Conservation (phyloP, 129 eudicot species). For the Calendula officinalis region DNA sequence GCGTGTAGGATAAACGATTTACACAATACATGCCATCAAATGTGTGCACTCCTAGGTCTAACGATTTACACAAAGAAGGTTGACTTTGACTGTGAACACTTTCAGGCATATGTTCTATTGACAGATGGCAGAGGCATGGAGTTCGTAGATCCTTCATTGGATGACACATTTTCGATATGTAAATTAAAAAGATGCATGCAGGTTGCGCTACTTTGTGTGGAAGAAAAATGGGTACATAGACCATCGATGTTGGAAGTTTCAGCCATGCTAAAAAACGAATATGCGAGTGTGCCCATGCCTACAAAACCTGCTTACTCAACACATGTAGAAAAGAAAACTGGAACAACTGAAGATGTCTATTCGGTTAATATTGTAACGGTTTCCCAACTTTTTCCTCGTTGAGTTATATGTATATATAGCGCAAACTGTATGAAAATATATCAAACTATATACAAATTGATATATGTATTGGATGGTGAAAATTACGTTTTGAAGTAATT, state of each 20-base stretch:
- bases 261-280: slow-evolving; percentile 18
- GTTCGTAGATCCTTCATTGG: slow-evolving; percentile 26
- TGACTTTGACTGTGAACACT: slow-evolving; percentile 1
- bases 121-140: slow-evolving; percentile 27
- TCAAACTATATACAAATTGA: too few species aligned
- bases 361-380: slow-evolving; percentile 24
- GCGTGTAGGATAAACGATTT: too few species aligned
- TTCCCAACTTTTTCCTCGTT: slow-evolving; percentile 24
- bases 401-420: slow-evolving; percentile 3
- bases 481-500: too few species aligned
- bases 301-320: slow-evolving; percentile 24
- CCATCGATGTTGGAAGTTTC: slow-evolving; percentile 30
- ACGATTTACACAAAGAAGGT: neutral
- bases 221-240: slow-evolving; percentile 29
- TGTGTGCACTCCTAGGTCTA: too few species aligned
- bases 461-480: too few species aligned
- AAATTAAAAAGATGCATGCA: slow-evolving; percentile 24
- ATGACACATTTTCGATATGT: slow-evolving; percentile 25
- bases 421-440: too few species aligned
- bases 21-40: too few species aligned
- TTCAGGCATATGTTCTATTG: slow-evolving; percentile 27
- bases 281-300: slow-evolving; percentile 22
- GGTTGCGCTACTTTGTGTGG: slow-evolving; percentile 25
- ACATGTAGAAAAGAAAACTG: neutral
- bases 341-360: neutral